Evolutionary conservation across 2,329 filamentous ascomycete species (phyloP).

Genomic region (Ophiognomonia clavigignenti-juglandacearum): DNA sequence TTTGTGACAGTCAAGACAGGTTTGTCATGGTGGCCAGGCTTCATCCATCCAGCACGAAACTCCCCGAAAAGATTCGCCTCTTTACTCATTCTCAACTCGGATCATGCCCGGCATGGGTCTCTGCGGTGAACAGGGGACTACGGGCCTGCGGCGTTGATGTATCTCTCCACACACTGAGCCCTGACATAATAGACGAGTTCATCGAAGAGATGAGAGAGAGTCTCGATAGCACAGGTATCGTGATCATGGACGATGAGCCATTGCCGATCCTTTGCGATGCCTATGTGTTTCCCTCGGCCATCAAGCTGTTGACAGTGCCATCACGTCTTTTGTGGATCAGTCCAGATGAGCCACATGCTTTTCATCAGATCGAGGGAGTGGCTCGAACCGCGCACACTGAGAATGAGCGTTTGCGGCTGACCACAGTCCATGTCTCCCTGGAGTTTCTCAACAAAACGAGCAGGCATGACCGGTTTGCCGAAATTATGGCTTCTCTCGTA

Average conservation of each 20-base stretch:
- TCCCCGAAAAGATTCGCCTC: background rate
- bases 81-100: background rate
- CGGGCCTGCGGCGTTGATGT: background rate
- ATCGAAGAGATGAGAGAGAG: too few species aligned
- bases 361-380: constrained; percentile 19
- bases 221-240: too few species aligned
- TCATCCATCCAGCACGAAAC: background rate
- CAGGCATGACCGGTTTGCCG: too few species aligned
- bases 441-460: too few species aligned
- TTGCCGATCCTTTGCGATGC: background rate
- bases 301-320: constrained; percentile 6
- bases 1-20: background rate
- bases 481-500: background rate
- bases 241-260: background rate
- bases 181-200: background rate
- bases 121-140: background rate
- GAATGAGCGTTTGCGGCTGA: constrained; percentile 15
- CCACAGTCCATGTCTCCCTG: constrained; percentile 13
- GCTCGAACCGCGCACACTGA: constrained; percentile 20
- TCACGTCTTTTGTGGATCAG: constrained; percentile 15
- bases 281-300: background rate
- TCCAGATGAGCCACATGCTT: constrained; percentile 7
- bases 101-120: background rate
- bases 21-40: background rate
- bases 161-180: background rate